These are phyloP conservation scores for Lasiodiplodia hormozganensis DNA, from an alignment of 2,329 filamentous ascomycete species.

Conservation along the genomic window DNA sequence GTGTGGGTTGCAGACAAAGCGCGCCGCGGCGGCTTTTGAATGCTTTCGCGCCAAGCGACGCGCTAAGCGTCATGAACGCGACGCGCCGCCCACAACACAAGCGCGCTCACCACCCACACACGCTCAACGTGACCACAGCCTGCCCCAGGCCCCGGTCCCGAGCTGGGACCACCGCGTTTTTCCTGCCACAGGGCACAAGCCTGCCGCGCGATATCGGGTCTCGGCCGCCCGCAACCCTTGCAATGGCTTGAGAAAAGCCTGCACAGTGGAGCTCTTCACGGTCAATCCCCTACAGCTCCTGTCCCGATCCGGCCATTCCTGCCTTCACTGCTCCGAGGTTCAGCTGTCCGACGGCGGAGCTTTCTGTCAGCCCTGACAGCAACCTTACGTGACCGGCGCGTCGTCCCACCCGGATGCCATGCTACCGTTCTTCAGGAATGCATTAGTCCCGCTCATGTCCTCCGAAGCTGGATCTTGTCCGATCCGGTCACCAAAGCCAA, in stretches of 20 bases:
- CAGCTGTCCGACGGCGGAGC: constrained; percentile 24
- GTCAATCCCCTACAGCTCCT: constrained; percentile 2
- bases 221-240: constrained; percentile 3
- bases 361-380: constrained; percentile 9
- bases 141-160: neutral
- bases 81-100: constrained; percentile 25
- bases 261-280: constrained; percentile 3
- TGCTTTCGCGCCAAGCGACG: constrained; percentile 21
- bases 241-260: constrained; percentile 17
- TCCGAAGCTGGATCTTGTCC: constrained; percentile 6
- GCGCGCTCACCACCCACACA: constrained; percentile 16
- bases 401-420: neutral
- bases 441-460: neutral
- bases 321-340: constrained; percentile 12
- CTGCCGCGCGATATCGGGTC: constrained; percentile 16
- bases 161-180: constrained; percentile 24
- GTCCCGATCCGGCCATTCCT: constrained; percentile 5
- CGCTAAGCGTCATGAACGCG: constrained; percentile 26
- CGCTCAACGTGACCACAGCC: constrained; percentile 12
- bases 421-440: neutral
- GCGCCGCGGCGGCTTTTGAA: constrained; percentile 20
- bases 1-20: constrained; percentile 11
- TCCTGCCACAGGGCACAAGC: neutral
- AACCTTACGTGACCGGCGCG: constrained; percentile 12
- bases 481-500: constrained; percentile 14